Conservation (phyloP, 2,329 filamentous ascomycete genomes). For the Xylaria sp. region DNA sequence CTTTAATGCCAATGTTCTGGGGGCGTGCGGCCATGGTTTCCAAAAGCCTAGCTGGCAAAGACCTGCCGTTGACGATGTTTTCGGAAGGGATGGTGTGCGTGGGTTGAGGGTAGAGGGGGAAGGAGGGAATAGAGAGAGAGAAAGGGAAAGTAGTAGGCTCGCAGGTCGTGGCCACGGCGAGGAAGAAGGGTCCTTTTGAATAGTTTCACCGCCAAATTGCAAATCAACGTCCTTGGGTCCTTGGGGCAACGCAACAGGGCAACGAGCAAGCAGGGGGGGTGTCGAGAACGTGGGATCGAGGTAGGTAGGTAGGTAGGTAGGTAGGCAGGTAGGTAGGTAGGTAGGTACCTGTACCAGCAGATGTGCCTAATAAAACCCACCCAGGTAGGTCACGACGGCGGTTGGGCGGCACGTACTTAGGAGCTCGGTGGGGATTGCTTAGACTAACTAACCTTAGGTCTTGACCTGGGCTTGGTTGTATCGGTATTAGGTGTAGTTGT, state of each 20-base stretch:
- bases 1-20: conserved; percentile 91
- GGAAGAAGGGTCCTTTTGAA: conserved; percentile 39
- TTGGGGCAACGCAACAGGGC: conserved; percentile 19
- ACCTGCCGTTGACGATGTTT: conserved; percentile 14
- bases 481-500: conserved; percentile 8
- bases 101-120: conserved; percentile 17
- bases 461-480: conserved; percentile 2
- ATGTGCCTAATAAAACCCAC: conserved; percentile 22
- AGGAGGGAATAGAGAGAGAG: conserved; percentile 29
- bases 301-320: no score
- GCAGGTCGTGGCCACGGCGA: conserved; percentile 32
- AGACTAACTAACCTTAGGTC: conserved; percentile 12
- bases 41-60: conserved; percentile 28
- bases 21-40: conserved; percentile 75
- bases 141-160: no score
- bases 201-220: conserved; percentile 46
- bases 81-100: conserved; percentile 19
- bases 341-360: no score
- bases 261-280: conserved; percentile 8
- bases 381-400: conserved; percentile 14
- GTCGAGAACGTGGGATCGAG: conserved; percentile 30
- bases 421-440: conserved; percentile 32
- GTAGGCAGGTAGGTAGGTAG: no score
- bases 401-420: conserved; percentile 35
- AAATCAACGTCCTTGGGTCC: conserved; percentile 36